phyloP scores from a whole-genome alignment of 495 filamentous ascomycete species.

The Choiromyces venosus region DNA sequence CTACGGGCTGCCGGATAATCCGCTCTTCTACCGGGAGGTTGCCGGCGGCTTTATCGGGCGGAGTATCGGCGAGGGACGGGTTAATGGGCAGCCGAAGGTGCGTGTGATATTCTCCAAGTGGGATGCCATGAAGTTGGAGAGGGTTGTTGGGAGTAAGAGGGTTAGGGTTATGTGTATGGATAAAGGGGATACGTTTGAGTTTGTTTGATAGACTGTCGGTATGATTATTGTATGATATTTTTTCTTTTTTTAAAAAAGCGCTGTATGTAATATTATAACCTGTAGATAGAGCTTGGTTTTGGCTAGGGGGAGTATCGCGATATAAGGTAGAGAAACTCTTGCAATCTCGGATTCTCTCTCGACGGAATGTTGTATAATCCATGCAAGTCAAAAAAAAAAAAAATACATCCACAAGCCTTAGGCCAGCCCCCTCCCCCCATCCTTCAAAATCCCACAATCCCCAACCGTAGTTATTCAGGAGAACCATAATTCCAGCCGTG shows the following conservation, averaged over 20 bases:
- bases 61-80: constrained; percentile 52
- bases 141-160: constrained; percentile 74
- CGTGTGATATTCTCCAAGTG: constrained; percentile 77
- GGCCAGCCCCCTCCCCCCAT: not conserved
- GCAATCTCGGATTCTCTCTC: not conserved
- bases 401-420: not conserved
- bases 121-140: constrained; percentile 81
- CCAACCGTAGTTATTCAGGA: not conserved
- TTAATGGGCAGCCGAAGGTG: constrained; percentile 50
- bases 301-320: not conserved
- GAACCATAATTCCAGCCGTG: not conserved
- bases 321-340: not conserved
- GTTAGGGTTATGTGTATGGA: constrained; percentile 70
- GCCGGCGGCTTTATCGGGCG: constrained; percentile 61
- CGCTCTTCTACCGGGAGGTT: constrained; percentile 80
- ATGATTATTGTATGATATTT: not conserved
- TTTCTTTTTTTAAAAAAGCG: no score
- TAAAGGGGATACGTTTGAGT: constrained; percentile 86
- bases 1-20: constrained; percentile 86
- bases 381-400: no score
- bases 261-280: constrained; percentile 1
- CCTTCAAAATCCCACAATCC: not conserved
- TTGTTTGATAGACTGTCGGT: constrained; percentile 47
- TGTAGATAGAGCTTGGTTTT: not conserved
- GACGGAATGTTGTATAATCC: not conserved